These are phyloP conservation scores for Penicillium sclerotigenum DNA, from an alignment of 2,329 filamentous ascomycete genomes.

Conservation along the genomic window DNA sequence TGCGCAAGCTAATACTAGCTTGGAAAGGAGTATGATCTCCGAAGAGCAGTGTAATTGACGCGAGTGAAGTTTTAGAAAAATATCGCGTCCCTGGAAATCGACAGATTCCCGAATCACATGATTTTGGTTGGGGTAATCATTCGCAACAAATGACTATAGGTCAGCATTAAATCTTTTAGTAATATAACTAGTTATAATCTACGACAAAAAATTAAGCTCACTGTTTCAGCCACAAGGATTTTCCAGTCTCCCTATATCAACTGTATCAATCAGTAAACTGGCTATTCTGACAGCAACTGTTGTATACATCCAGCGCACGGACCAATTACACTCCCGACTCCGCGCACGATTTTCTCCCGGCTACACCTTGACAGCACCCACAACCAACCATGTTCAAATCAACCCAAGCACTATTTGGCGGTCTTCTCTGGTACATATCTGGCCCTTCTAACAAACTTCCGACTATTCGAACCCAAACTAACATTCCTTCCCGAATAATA, in stretches of 20 bases:
- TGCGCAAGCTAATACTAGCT: slow-evolving; percentile 6
- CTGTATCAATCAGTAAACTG: not conserved
- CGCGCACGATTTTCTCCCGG: slow-evolving; percentile 24
- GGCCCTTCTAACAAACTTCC: not conserved
- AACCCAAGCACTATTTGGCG: slow-evolving; percentile 71
- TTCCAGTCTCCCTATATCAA: not conserved
- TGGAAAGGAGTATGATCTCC: slow-evolving; percentile 9
- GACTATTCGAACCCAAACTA: slow-evolving; percentile 11
- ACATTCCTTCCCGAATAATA: slow-evolving; percentile 36
- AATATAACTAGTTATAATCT: not conserved
- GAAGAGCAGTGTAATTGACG: slow-evolving; percentile 6
- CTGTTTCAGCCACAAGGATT: no score
- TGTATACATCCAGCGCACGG: slow-evolving; percentile 15
- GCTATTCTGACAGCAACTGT: not conserved
- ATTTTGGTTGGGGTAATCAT: slow-evolving; percentile 18
- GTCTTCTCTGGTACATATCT: slow-evolving; percentile 70
- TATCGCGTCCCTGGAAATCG: slow-evolving; percentile 16
- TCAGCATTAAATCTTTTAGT: not conserved
- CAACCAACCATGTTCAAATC: slow-evolving; percentile 71
- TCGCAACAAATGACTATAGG: not conserved
- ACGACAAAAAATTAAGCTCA: not conserved
- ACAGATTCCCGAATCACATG: slow-evolving; percentile 21
- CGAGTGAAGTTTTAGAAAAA: slow-evolving; percentile 3
- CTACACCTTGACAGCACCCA: slow-evolving; percentile 12
- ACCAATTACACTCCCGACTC: slow-evolving; percentile 24